Conservation (phyloP, 139 green algal genomes). For the Edaphochlamys debaryana region DNA sequence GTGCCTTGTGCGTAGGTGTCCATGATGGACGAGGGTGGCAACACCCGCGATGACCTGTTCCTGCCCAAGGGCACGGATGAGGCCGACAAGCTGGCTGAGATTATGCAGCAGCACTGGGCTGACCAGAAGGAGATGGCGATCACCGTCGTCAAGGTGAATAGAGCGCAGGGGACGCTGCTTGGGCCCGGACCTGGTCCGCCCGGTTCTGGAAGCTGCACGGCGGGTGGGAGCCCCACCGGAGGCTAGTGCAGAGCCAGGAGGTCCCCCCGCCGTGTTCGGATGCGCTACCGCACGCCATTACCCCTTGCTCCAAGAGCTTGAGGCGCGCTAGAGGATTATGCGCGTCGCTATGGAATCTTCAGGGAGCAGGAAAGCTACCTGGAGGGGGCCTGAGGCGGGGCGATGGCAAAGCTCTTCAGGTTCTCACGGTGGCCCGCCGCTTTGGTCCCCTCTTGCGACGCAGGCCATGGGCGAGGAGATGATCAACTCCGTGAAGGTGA, state of each 20-base stretch:
- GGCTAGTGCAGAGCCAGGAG: too few relatives aligned
- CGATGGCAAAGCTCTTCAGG: too few relatives aligned
- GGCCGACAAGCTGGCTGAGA: slow-evolving; percentile 82
- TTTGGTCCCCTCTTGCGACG: neutral
- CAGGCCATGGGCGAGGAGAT: slow-evolving; percentile 93
- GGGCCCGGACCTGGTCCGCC: too few relatives aligned
- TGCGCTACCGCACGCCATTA: too few relatives aligned
- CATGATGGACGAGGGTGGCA: slow-evolving; percentile 92
- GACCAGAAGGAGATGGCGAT: slow-evolving; percentile 94
- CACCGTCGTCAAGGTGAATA: slow-evolving; percentile 93
- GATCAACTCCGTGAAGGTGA: slow-evolving; percentile 89
- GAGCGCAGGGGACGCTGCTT: too few relatives aligned
- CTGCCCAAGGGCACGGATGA: slow-evolving; percentile 95
- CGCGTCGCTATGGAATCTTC: too few relatives aligned
- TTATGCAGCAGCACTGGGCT: slow-evolving; percentile 87
- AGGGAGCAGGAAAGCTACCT: too few relatives aligned
- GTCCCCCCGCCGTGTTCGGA: too few relatives aligned
- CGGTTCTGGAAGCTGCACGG: neutral
- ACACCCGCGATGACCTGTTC: slow-evolving; percentile 95
- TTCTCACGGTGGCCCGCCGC: too few relatives aligned
- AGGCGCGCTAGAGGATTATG: too few relatives aligned
- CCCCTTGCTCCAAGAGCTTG: too few relatives aligned
- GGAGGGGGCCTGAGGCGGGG: too few relatives aligned
- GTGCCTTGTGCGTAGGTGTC: slow-evolving; percentile 84
- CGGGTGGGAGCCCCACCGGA: neutral